A percentile compares a stretch with the other conserved stretches of the same genome.
Evolutionary conservation across 768 basidiomycete genomes (phyloP).

Genomic region (Pleurotus tuber-regium): DNA sequence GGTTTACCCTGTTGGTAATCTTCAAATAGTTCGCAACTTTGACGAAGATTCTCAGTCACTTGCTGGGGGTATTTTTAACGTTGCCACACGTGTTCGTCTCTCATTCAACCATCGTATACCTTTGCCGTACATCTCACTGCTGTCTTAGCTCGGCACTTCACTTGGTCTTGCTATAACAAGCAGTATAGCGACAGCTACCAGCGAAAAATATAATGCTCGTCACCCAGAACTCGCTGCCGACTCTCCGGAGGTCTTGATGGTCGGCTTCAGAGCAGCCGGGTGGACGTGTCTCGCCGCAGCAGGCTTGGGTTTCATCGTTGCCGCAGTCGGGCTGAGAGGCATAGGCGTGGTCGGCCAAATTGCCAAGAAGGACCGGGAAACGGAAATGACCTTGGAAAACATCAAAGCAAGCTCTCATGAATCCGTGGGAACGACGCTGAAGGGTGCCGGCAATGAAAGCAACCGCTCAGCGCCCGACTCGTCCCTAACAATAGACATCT

Average conservation of each 20-base stretch:
- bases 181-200: conserved; percentile 26
- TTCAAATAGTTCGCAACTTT: conserved; percentile 27
- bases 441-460: conserved; percentile 8
- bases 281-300: conserved; percentile 21
- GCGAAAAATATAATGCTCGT: conserved; percentile 19
- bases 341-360: conserved; percentile 18
- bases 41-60: conserved; percentile 30
- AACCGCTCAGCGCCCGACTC: conserved; percentile 8
- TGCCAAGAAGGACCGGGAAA: conserved; percentile 13
- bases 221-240: conserved; percentile 19
- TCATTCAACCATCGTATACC: not conserved
- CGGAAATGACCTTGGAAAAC: not conserved
- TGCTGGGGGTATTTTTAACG: conserved; percentile 32
- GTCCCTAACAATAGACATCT: conserved; percentile 6
- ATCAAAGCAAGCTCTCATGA: conserved; percentile 5
- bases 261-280: conserved; percentile 30
- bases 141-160: conserved; percentile 29
- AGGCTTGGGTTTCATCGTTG: conserved; percentile 14
- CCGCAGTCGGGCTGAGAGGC: conserved; percentile 15
- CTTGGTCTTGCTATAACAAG: conserved; percentile 30
- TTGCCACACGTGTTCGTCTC: conserved; percentile 24
- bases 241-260: conserved; percentile 30
- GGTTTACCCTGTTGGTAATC: conserved; percentile 30
- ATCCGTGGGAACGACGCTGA: conserved; percentile 6
- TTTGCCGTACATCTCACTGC: not conserved